These are phyloP conservation scores for Draba incana DNA, from an alignment of 345 rosid species.

Conservation along the genomic window DNA sequence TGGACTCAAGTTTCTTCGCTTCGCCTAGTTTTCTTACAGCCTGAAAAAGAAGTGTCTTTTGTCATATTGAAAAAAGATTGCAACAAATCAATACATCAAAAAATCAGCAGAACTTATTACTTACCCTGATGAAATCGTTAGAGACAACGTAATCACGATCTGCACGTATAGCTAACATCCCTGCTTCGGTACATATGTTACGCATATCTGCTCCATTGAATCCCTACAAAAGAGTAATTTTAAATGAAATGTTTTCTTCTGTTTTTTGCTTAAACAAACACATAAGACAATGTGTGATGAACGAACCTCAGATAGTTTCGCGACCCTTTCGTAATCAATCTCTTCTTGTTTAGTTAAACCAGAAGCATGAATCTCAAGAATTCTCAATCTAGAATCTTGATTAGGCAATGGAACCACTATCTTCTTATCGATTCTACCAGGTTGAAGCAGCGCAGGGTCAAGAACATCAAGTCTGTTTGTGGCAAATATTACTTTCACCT, in stretches of 20 bases:
- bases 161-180: constrained; percentile 82
- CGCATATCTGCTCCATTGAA: constrained; percentile 92
- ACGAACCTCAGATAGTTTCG: constrained; percentile 74
- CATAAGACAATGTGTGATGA: neutral
- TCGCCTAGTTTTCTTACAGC: constrained; percentile 71
- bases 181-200: constrained; percentile 91
- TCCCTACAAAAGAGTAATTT: constrained; percentile 43
- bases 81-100: neutral
- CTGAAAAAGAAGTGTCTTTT: constrained; percentile 45
- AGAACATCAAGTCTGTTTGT: constrained; percentile 92
- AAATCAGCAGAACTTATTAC: neutral
- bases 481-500: constrained; percentile 96
- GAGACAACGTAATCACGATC: constrained; percentile 80
- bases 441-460: constrained; percentile 88
- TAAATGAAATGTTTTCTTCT: neutral
- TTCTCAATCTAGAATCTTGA: constrained; percentile 79
- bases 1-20: constrained; percentile 89
- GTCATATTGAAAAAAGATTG: constrained; percentile 20
- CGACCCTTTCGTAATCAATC: constrained; percentile 81
- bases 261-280: constrained; percentile 10
- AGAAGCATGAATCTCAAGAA: constrained; percentile 83
- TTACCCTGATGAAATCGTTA: constrained; percentile 88
- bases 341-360: constrained; percentile 84
- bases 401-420: constrained; percentile 91
- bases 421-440: constrained; percentile 82